Base-by-base conservation (phyloP, 73 alveolate species). In the Paraurostyla sp. region DNA sequence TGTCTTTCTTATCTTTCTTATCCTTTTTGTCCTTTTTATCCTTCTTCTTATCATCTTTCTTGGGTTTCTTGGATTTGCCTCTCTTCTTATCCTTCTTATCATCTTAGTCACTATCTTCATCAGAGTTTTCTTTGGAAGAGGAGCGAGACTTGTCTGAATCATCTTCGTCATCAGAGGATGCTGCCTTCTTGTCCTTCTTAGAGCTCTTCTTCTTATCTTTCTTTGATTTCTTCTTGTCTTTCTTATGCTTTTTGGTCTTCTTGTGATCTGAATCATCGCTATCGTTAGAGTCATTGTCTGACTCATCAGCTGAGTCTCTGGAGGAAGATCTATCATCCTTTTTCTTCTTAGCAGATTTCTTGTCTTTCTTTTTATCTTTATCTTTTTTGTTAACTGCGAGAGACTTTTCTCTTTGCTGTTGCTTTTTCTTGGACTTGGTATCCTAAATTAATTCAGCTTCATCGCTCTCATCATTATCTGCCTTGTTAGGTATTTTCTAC, bases 181-280 rank as follows among this genome's bases (percentile, higher is more conserved):
- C n/a, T n/a, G n/a, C n/a, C 62, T 69, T 69, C 35, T 15, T 16
- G 3, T 69, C 7, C 42, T 69, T 69, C 63, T 69, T 69, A 30
- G 59, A 69, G 2, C 40, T 41, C 35, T 33, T 38, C 84, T 60
- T 60, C 6, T 16, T 16, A 13, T 25, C 13, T 60, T 9, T 30
- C 3, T 46, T 46, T 46, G 57, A 18, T 18, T 46, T 46, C 57
- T 46, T 46, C 18, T 46, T 15, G 57, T 15, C 57, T 46, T 13
- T 18, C 57, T 15, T 18, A 15, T 46, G 23, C 18, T 46, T 18
- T 46, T 13, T 15, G 57, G 57, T 15, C 13, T 69, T 3, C 9
- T 38, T n/a, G 7, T 38, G 15, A 13, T 69, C 84, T 40, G 62
- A 69, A 36, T 69, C 63, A n/a, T 69, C 84, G 29, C 32, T 22